phyloP scores from a whole-genome alignment of 305 asterid genomes.

The Plantago lanceolata region DNA sequence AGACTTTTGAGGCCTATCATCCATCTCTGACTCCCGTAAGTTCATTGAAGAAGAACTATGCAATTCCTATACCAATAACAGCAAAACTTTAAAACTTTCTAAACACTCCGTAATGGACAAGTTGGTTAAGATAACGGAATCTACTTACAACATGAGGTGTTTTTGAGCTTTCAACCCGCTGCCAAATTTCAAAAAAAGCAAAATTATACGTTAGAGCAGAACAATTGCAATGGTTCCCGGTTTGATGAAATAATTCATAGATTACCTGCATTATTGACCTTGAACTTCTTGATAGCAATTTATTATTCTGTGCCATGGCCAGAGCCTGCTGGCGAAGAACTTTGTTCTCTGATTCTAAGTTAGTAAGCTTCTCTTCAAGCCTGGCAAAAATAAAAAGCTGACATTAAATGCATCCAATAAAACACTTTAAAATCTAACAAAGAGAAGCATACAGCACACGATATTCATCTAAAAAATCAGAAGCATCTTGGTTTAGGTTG shows the following conservation, averaged over 20 bases:
- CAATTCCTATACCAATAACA: conserved; percentile 55
- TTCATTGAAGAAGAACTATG: conserved; percentile 82
- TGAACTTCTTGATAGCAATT: conserved; percentile 71
- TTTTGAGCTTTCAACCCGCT: conserved; percentile 79
- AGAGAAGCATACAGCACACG: conserved; percentile 18
- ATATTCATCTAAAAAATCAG: conserved; percentile 9
- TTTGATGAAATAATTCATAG: conserved; percentile 21
- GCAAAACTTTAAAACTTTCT: conserved; percentile 21
- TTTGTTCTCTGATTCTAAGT: conserved; percentile 91
- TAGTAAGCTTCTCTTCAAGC: conserved; percentile 85
- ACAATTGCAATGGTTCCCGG: conserved; percentile 18
- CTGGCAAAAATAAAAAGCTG: conserved; percentile 40
- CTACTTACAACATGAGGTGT: conserved; percentile 50
- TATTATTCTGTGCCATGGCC: conserved; percentile 85
- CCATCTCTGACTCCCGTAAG: conserved; percentile 66
- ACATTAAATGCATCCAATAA: conserved; percentile 27
- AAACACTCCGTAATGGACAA: conserved; percentile 22
- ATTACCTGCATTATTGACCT: conserved; percentile 85
- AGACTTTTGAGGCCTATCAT: conserved; percentile 93
- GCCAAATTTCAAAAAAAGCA: conserved; percentile 28
- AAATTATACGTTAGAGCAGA: conserved; percentile 29
- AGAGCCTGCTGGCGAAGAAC: conserved; percentile 99
- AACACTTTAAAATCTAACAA: conserved; percentile 20
- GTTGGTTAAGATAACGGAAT: conserved; percentile 21
- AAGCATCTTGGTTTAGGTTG: conserved; percentile 14